A percentile compares a stretch with the other conserved stretches of the same genome.
These are phyloP conservation scores for Hypoxylon sp. DNA, from an alignment of 2,329 filamentous ascomycete species.

Conservation along the genomic window DNA sequence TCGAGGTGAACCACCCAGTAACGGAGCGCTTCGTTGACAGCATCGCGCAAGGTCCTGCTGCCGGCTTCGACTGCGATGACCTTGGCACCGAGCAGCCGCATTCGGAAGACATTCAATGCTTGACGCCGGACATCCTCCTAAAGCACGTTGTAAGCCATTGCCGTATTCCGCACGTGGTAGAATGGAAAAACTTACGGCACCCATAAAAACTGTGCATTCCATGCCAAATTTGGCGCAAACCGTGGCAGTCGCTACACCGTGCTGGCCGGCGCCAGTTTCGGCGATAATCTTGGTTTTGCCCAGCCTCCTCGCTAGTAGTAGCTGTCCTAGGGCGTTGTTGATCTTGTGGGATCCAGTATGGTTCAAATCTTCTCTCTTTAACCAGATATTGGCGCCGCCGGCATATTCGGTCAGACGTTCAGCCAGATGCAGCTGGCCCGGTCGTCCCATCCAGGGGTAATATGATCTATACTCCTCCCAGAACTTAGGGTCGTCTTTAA, in stretches of 20 bases:
- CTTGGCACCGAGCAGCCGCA: slow-evolving; percentile 93
- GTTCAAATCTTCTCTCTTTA: slow-evolving; percentile 97
- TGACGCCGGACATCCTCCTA: slow-evolving; percentile 93
- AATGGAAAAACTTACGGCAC: slow-evolving; percentile 67
- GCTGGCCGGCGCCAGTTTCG: slow-evolving; percentile 96
- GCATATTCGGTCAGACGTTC: slow-evolving; percentile 89
- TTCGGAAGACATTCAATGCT: slow-evolving; percentile 97
- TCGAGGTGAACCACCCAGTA: slow-evolving; percentile 94
- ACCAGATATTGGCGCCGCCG: slow-evolving; percentile 94
- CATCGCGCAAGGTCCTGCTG: slow-evolving; percentile 83
- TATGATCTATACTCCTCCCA: slow-evolving; percentile 98
- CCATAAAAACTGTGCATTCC: slow-evolving; percentile 99
- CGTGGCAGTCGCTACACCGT: slow-evolving; percentile 96
- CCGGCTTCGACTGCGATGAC: slow-evolving; percentile 95
- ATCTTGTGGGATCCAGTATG: slow-evolving; percentile 99
- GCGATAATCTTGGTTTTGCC: slow-evolving; percentile 98
- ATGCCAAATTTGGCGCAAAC: slow-evolving; percentile 98
- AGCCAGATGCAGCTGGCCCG: slow-evolving; percentile 90
- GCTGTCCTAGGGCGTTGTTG: slow-evolving; percentile 96
- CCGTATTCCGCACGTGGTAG: neutral
- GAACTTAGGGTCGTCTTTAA: slow-evolving; percentile 88
- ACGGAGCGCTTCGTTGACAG: slow-evolving; percentile 95
- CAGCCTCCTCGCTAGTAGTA: slow-evolving; percentile 84
- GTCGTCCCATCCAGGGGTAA: slow-evolving; percentile 97
- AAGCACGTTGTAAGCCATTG: slow-evolving; percentile 39